Base-by-base conservation (phyloP, 805 yeast genomes). In the Schwanniomyces vanrijiae region DNA sequence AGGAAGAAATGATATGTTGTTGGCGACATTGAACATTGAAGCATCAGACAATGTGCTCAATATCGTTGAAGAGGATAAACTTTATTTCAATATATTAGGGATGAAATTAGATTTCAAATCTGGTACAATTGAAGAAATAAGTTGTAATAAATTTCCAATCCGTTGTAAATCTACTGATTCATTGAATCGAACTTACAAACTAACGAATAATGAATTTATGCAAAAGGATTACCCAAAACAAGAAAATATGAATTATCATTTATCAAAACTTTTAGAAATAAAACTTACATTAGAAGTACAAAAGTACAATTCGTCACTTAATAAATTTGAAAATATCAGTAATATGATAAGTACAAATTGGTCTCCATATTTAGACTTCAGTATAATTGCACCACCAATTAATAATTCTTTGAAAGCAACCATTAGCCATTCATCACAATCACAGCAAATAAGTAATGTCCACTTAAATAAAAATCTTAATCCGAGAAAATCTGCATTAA, bases 11-110 rank as follows among this genome's bases (percentile, higher is more conserved):
- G 71, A 73, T 46, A 55, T 71, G 2, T 53, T 80, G 1, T 57
- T 80, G n/a, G 72, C 81, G 1, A 74, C 80, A 0, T 58, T 80
- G 39, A 78, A 74, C 44, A 59, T 80, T 9, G 82, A 77, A 47
- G 64, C 74, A 2, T 69, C 82, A 0, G 77, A 74, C 2, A 73
- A 62, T 28, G 59, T 78, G 13, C 59, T 55, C 37, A 52, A 50
- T 10, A 44, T 47, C 8, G 41, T 46, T 9, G 10, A 40, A 41
- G 50, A 52, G 18, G 48, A 47, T 21, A 46, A 42, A 18, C 45
- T 52, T 10, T 60, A 56, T 47, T 43, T 28, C 37, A 53, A 57
- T 29, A 62, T 69, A 16, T 34, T 55, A 31, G 53, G 58, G 35
- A 43, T 67, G 16, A 43, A 49, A 1, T 54, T 66, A 39, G 58